Evolutionary conservation across 75 land plant genomes (phyloP).

Genomic region (Azolla pinnata): DNA sequence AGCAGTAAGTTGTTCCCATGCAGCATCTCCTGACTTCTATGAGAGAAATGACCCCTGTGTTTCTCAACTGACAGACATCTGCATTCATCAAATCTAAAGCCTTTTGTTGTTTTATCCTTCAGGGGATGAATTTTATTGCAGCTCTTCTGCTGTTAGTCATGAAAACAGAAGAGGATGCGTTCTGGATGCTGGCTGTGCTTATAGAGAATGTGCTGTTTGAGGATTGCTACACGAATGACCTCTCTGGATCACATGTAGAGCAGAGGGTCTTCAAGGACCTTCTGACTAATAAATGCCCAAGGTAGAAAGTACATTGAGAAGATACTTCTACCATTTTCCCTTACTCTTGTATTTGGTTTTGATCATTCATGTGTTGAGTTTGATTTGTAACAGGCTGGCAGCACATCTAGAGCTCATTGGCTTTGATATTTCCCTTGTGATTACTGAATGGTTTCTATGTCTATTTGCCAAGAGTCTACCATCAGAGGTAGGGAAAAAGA

Average conservation of each 20-base stretch:
- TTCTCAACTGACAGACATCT: not conserved
- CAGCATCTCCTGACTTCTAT: no score
- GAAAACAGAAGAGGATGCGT: conserved; percentile 97
- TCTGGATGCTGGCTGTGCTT: conserved; percentile 96
- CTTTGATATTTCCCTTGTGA: conserved; percentile 89
- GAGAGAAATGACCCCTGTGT: no score
- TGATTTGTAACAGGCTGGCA: conserved; percentile 81
- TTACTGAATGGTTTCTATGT: conserved; percentile 95
- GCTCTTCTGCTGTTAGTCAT: conserved; percentile 85
- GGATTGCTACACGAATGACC: conserved; percentile 76
- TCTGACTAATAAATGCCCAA: conserved; percentile 65
- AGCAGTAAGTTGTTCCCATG: no score
- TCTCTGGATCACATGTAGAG: conserved; percentile 92
- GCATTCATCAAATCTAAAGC: no score
- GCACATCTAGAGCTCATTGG: conserved; percentile 77
- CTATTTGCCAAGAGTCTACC: conserved; percentile 94
- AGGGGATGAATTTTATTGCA: conserved; percentile 95
- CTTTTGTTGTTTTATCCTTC: no score
- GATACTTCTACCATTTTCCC: no score
- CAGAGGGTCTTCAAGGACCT: conserved; percentile 94
- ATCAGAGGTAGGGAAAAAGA: conserved; percentile 72
- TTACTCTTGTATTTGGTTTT: no score
- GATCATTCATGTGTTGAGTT: no score
- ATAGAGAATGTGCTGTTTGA: conserved; percentile 80
- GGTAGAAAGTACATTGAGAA: no score